Base-by-base conservation (phyloP, 352 stramenopile species). In the Halophytophthora batemanensis region DNA sequence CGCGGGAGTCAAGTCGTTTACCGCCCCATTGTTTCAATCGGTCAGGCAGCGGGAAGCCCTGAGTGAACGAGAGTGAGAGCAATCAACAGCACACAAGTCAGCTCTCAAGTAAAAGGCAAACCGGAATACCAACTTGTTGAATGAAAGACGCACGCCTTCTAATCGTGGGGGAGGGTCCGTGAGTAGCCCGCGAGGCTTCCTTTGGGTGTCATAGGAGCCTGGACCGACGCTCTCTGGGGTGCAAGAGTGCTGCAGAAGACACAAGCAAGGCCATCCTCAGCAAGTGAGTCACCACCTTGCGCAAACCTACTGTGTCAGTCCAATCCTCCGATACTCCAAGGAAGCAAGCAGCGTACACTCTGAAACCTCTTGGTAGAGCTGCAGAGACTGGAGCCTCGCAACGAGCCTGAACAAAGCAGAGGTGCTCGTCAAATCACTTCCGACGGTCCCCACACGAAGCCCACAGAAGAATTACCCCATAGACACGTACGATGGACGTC, bases 361-460 rank as follows among this genome's bases (percentile, higher is more conserved):
- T 62, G 48, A 49, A 88, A 90, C 13, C 80, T 74, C 46, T 82
- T 83, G 21, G 71, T 77, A 8, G 68, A 74, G 54, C 75, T 87
- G 45, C 76, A 86, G 7, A 90, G 53, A 58, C 80, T 90, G 11
- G 77, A 76, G 17, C 73, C 77, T 48, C 77, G 61, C n/a, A 90
- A 55, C 13, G 77, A 88, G 6, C 61, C 79, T 88, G 12, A 0
- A n/a, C 5, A 18, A 47, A 43, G 14, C 18, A 56, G 45, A 13
- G 19, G 22, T 18, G 48, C 7, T 50, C 37, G 35, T 15, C 22
- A 49, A 46, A 1, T 11, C 2, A 14, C 13, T 12, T 14, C 8
- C 25, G 8, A 15, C 19, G 25, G 3, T 33, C 42, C 3, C 21
- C 18, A 34, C 11, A 23, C 11, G 38, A 38, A 39, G 25, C 10